phyloP scores from a whole-genome alignment of 2,329 filamentous ascomycete genomes.

The Trichoderma lentiforme region DNA sequence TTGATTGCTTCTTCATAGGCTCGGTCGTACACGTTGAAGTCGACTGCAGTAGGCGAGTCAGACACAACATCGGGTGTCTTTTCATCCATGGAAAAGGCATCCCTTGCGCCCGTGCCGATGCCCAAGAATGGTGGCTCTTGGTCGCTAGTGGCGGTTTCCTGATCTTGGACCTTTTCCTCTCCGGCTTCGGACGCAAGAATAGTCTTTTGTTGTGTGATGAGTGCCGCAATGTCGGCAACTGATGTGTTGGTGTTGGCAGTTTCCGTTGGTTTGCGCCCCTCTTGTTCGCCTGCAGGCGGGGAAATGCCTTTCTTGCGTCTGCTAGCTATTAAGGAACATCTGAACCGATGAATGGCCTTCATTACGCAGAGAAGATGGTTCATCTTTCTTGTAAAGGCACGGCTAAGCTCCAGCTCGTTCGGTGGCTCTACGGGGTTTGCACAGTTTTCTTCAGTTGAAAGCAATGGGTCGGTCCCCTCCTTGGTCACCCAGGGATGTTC shows the following conservation, averaged over 20 bases:
- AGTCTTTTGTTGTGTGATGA: constrained; percentile 46
- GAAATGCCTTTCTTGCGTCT: constrained; percentile 25
- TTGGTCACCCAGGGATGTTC: constrained; percentile 92
- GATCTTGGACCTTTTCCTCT: constrained; percentile 43
- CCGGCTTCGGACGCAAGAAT: constrained; percentile 30
- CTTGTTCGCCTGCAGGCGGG: constrained; percentile 1
- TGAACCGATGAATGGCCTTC: constrained; percentile 89
- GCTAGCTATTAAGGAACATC: constrained; percentile 61
- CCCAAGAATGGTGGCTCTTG: constrained; percentile 66
- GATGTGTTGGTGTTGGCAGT: constrained; percentile 36
- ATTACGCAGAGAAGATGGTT: constrained; percentile 82
- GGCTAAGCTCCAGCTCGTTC: constrained; percentile 85
- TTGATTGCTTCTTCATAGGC: constrained; percentile 79
- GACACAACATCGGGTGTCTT: constrained; percentile 57
- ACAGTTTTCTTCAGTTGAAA: constrained; percentile 83
- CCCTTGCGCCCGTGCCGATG: constrained; percentile 65
- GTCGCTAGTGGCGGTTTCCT: constrained; percentile 59
- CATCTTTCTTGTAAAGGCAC: constrained; percentile 88
- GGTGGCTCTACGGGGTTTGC: constrained; percentile 75
- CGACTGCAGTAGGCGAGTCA: constrained; percentile 79
- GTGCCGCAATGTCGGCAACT: constrained; percentile 47
- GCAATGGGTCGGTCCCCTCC: constrained; percentile 69
- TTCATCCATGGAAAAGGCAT: constrained; percentile 42
- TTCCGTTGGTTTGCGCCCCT: constrained; percentile 22
- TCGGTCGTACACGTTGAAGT: constrained; percentile 83